Percentiles rank a stretch among this genome's conserved stretches.
These are phyloP conservation scores for Cyberlindnera maritima DNA, from an alignment of 805 yeast genomes.

Conservation along the genomic window DNA sequence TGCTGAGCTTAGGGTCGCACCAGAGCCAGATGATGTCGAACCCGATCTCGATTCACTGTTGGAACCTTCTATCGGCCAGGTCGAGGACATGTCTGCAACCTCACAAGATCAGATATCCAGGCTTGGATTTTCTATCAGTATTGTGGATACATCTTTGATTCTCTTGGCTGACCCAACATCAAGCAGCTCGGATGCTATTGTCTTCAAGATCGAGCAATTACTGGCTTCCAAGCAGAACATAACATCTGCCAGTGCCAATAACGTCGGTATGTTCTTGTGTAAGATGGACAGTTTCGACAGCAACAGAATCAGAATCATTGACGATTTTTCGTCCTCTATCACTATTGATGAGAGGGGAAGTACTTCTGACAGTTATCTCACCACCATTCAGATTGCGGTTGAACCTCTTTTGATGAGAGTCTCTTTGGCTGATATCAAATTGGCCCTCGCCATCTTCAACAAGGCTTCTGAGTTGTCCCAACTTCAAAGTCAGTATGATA, in stretches of 20 bases:
- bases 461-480: constrained; percentile 54
- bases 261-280: constrained; percentile 83
- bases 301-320: constrained; percentile 68
- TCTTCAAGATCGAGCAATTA: constrained; percentile 81
- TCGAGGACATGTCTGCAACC: constrained; percentile 1
- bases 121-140: constrained; percentile 58
- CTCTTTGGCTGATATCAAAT: constrained; percentile 79
- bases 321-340: constrained; percentile 81
- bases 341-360: constrained; percentile 73
- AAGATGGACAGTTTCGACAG: constrained; percentile 67
- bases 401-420: constrained; percentile 81
- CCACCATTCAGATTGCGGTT: constrained; percentile 64
- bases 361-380: constrained; percentile 51
- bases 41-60: not conserved
- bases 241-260: constrained; percentile 63
- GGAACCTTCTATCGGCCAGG: not conserved
- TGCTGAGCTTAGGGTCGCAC: constrained; percentile 1
- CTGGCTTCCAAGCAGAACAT: constrained; percentile 66
- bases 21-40: not conserved
- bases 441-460: constrained; percentile 73
- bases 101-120: constrained; percentile 9
- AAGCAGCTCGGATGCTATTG: constrained; percentile 78
- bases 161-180: constrained; percentile 76
- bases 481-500: constrained; percentile 20
- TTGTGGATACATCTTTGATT: constrained; percentile 74